Evolutionary conservation across 140 eudicot species (phyloP).

Genomic region (Flaveria floridana): DNA sequence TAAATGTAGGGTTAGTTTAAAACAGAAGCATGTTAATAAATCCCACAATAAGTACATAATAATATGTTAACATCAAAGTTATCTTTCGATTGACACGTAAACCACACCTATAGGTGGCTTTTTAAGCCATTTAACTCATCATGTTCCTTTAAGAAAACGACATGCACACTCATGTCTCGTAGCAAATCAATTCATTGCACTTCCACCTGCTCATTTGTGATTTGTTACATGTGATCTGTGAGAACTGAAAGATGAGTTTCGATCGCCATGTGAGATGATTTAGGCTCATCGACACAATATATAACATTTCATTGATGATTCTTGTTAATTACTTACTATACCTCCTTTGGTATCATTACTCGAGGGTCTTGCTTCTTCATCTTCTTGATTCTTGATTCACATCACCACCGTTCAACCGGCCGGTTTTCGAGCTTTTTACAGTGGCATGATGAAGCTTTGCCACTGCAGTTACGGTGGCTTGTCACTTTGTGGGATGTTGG

Average conservation of each 20-base stretch:
- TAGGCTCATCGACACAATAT: slow-evolving; percentile 13
- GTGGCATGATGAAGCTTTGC: slow-evolving; percentile 41
- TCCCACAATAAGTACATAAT: slow-evolving; percentile 8
- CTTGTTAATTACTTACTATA: neutral
- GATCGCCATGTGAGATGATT: slow-evolving; percentile 34
- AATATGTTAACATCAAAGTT: neutral
- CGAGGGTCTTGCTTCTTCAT: slow-evolving; percentile 17
- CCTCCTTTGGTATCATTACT: too few relatives aligned
- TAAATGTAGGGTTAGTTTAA: slow-evolving; percentile 21
- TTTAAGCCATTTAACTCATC: slow-evolving; percentile 11
- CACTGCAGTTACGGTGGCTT: slow-evolving; percentile 35
- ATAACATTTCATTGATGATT: slow-evolving; percentile 18
- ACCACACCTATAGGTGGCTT: slow-evolving; percentile 28
- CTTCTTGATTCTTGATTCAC: slow-evolving; percentile 10
- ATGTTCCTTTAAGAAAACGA: slow-evolving; percentile 33
- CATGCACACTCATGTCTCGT: slow-evolving; percentile 14
- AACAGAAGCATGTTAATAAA: slow-evolving; percentile 28
- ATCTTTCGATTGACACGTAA: slow-evolving; percentile 26
- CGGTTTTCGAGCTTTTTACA: slow-evolving; percentile 6
- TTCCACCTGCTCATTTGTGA: neutral
- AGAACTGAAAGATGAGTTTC: neutral
- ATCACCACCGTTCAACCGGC: slow-evolving; percentile 7
- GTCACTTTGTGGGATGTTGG: slow-evolving; percentile 28
- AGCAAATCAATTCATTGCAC: slow-evolving; percentile 30
- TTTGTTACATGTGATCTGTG: slow-evolving; percentile 37